A percentile compares a stretch with the other conserved stretches of the same genome.
Conservation (phyloP, 805 yeast species). For the Saccharomycopsis sp. region DNA sequence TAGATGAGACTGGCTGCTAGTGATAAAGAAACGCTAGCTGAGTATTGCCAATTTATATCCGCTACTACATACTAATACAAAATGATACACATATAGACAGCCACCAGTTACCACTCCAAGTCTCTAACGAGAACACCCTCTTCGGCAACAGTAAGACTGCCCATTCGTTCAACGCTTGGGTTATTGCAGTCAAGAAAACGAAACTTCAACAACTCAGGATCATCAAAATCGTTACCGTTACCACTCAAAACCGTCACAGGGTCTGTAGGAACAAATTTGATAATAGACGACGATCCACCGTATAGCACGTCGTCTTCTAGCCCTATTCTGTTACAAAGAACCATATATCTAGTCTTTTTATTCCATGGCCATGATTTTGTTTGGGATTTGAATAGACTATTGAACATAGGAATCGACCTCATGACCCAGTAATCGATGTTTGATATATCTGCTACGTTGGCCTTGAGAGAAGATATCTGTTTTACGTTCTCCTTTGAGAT, state of each 20-base stretch:
- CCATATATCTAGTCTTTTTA: slow-evolving; percentile 31
- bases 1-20: too few species aligned
- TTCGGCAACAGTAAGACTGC: slow-evolving; percentile 52
- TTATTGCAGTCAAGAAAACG: slow-evolving; percentile 34
- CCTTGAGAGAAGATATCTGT: not conserved
- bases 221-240: slow-evolving; percentile 11
- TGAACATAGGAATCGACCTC: slow-evolving; percentile 58
- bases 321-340: slow-evolving; percentile 69
- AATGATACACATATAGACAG: too few species aligned
- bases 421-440: slow-evolving; percentile 70
- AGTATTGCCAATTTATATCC: too few species aligned
- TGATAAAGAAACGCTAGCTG: too few species aligned
- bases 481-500: not conserved
- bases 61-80: too few species aligned
- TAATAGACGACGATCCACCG: slow-evolving; percentile 57
- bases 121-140: slow-evolving; percentile 64
- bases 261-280: slow-evolving; percentile 42
- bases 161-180: slow-evolving; percentile 46
- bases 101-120: too few species aligned
- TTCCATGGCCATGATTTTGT: not conserved
- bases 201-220: slow-evolving; percentile 3
- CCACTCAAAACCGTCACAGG: slow-evolving; percentile 25
- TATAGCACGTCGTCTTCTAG: slow-evolving; percentile 63
- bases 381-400: slow-evolving; percentile 25
- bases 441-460: slow-evolving; percentile 35